Evolutionary conservation across 306 rosid genomes (phyloP), one percentile per base, ranked within the genome.

Genomic region (Trifolium dubium): DNA sequence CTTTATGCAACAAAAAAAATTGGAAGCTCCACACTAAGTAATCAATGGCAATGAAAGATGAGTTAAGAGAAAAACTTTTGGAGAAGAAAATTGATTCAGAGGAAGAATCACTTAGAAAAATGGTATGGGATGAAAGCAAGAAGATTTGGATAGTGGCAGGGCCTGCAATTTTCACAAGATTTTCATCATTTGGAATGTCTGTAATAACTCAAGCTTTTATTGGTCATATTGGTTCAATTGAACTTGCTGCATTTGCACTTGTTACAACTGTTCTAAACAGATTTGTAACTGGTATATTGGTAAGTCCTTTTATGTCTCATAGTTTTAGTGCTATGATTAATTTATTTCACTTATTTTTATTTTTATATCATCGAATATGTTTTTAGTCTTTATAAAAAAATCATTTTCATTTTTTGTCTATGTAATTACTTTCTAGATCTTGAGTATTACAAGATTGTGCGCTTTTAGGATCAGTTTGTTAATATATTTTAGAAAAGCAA

Each of bases 141-240:
- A 79, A 49, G 76, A 80, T 85, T 65, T 85, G 85, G 89, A 7
- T 69, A 31, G 78, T 85, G 5, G 86, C 86, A 50, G 89, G 64
- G 2, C 84, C 89, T 55, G 86, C 86, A 23, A 82, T 80, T 17
- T 85, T 85, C 84, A 68, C 85, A 64, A 82, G 89, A 66, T 23
- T 82, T 53, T 64, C 89, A 19, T 64, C 85, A 0, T 85, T 82
- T 39, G 89, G 89, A 0, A 77, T 78, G 19, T 23, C 8, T 31
- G 15, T 82, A 0, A 17, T 85, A 28, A 85, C 71, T 72, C 89
- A 85, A 79, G 74, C 80, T 10, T 85, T 83, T 62, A 28, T 85
- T 40, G 89, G 89, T 1, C 85, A 80, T 44, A 80, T 83, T 71
- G 86, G 89, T 19, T 70, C 86, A 18, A 66, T 13, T 35, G 71